phyloP scores from a whole-genome alignment of 1,139 yeast genomes.

The Groenewaldozyma sp. region DNA sequence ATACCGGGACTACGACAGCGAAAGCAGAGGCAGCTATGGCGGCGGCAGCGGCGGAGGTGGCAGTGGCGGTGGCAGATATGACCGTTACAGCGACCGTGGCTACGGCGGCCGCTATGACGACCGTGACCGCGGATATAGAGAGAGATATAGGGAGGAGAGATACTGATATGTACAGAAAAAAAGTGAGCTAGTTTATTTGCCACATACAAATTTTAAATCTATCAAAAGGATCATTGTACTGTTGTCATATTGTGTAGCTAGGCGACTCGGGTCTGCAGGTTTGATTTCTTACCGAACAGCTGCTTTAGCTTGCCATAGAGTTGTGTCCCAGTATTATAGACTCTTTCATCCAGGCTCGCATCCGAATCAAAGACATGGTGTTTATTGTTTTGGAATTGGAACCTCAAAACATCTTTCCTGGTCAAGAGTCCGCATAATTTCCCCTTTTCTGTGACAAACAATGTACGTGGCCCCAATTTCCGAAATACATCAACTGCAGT shows the following conservation, averaged over 20 bases:
- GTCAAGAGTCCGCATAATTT: conserved; percentile 51
- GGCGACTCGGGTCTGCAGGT: too few relatives aligned
- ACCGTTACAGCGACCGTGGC: conserved; percentile 12
- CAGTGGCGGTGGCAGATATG: conserved; percentile 13
- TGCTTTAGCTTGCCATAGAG: too few relatives aligned
- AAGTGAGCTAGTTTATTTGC: too few relatives aligned
- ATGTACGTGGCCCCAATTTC: conserved; percentile 70
- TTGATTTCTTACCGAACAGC: too few relatives aligned
- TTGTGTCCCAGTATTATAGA: conserved; percentile 19
- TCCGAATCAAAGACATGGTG: conserved; percentile 14
- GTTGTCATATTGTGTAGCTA: too few relatives aligned
- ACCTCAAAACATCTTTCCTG: conserved; percentile 57
- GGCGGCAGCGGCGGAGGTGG: conserved; percentile 11
- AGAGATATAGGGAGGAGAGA: conserved; percentile 4
- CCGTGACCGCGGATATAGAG: conserved; percentile 9
- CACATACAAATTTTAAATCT: too few relatives aligned
- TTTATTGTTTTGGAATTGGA: conserved; percentile 24
- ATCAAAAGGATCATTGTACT: too few relatives aligned
- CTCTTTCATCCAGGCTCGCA: conserved; percentile 17
- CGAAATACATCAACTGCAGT: conserved; percentile 60
- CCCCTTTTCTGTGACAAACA: conserved; percentile 54
- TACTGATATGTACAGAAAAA: too few relatives aligned
- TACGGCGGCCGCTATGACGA: conserved; percentile 8
- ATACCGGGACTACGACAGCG: conserved; percentile 11
- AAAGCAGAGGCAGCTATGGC: conserved; percentile 13